Percentiles rank a stretch among this genome's conserved stretches.
These are phyloP conservation scores for Cercospora sp. DNA, from an alignment of 2,329 filamentous ascomycete species.

Conservation along the genomic window DNA sequence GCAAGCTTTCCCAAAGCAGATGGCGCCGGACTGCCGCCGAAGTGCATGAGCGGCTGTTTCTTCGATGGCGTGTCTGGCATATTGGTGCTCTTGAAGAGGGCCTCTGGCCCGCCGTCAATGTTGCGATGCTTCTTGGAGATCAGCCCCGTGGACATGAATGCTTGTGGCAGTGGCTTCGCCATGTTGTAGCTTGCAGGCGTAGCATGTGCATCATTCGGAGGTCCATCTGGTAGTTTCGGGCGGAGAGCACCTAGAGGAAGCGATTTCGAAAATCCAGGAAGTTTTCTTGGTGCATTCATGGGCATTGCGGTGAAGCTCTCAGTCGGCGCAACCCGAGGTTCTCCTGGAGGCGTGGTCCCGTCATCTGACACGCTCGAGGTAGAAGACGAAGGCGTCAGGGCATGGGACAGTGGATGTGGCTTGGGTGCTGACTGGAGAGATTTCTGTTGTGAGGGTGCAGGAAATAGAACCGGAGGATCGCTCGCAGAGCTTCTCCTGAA, in stretches of 20 bases:
- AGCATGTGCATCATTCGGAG: slow-evolving; percentile 56
- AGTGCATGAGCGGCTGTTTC: slow-evolving; percentile 73
- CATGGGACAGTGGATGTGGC: slow-evolving; percentile 81
- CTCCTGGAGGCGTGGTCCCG: slow-evolving; percentile 20
- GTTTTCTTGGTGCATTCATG: slow-evolving; percentile 54
- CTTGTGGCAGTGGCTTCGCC: slow-evolving; percentile 73
- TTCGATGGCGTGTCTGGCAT: slow-evolving; percentile 98
- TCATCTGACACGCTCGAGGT: slow-evolving; percentile 75
- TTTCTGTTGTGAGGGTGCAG: slow-evolving; percentile 37
- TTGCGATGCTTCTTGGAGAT: slow-evolving; percentile 89
- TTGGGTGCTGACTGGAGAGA: slow-evolving; percentile 43
- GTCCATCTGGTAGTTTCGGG: slow-evolving; percentile 49
- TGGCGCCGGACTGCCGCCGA: slow-evolving; percentile 57
- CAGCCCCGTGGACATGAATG: slow-evolving; percentile 91
- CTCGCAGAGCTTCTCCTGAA: slow-evolving; percentile 58
- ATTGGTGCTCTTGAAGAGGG: slow-evolving; percentile 57
- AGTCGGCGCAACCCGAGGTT: slow-evolving; percentile 9
- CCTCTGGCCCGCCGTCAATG: slow-evolving; percentile 63
- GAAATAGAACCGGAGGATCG: slow-evolving; percentile 57
- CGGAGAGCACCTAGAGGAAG: slow-evolving; percentile 66
- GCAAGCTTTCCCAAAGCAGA: slow-evolving; percentile 58
- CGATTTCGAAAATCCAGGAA: slow-evolving; percentile 69
- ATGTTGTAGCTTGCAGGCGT: slow-evolving; percentile 77
- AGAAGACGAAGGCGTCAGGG: slow-evolving; percentile 83
- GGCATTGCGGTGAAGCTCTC: slow-evolving; percentile 7